Evolutionary conservation across 2,329 filamentous ascomycete genomes (phyloP).

Genomic region (Talaromyces sp.): DNA sequence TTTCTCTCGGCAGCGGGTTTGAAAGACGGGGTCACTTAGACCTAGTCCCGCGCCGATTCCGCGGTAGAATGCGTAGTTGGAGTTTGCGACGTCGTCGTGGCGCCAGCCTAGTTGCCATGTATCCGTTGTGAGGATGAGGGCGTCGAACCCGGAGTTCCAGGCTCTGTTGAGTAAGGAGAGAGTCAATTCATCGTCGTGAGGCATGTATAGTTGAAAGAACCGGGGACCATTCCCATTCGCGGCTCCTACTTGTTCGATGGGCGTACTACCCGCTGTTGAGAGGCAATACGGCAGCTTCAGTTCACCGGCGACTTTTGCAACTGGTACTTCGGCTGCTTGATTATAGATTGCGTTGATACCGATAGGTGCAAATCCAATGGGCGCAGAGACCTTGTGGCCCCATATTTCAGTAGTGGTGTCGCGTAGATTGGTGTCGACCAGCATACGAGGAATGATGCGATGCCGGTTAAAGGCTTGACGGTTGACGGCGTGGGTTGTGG

Average conservation of each 20-base stretch:
- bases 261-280: slow-evolving; percentile 51
- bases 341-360: slow-evolving; percentile 65
- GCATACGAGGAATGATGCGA: slow-evolving; percentile 57
- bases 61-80: slow-evolving; percentile 61
- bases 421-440: slow-evolving; percentile 56
- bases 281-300: slow-evolving; percentile 57
- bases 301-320: slow-evolving; percentile 57
- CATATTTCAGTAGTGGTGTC: slow-evolving; percentile 55
- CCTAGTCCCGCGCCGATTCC: slow-evolving; percentile 53
- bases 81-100: slow-evolving; percentile 52
- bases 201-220: slow-evolving; percentile 62
- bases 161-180: slow-evolving; percentile 54
- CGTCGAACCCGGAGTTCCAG: slow-evolving; percentile 51
- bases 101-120: slow-evolving; percentile 62
- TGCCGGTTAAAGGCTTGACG: slow-evolving; percentile 61
- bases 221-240: slow-evolving; percentile 52
- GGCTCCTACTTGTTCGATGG: slow-evolving; percentile 54
- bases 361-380: slow-evolving; percentile 60
- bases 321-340: slow-evolving; percentile 52
- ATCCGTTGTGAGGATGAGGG: slow-evolving; percentile 57
- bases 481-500: slow-evolving; percentile 51
- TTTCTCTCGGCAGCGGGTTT: slow-evolving; percentile 46
- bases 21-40: slow-evolving; percentile 56
- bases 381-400: slow-evolving; percentile 54
- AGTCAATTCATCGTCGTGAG: slow-evolving; percentile 57